Base-by-base conservation (phyloP, 768 basidiomycete genomes). In the Artomyces pyxidatus region DNA sequence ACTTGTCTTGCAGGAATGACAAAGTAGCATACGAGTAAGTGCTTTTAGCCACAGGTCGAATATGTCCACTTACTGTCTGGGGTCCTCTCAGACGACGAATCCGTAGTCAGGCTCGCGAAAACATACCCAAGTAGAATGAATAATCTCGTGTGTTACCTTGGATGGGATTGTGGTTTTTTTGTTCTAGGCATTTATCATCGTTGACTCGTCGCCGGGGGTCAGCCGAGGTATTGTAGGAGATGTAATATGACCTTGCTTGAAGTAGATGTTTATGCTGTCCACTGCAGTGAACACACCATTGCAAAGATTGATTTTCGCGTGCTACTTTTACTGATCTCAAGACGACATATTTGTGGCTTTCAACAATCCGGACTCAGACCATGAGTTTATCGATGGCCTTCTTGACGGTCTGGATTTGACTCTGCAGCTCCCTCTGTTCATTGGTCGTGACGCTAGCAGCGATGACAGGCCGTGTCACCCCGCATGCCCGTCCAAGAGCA, bases 381-480 rank as follows among this genome's bases (percentile, higher is more conserved):
- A 72, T 72, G 50, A 82, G 65, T 66, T 80, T 88, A 65, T 91
- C 88, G 53, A 90, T 87, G 19, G 77, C 79, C 42, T 75, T 73
- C 74, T 96, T 98, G 68, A 95, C 74, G 47, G 80, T 83, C 58
- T 76, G 75, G 59, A 98, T 95, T 71, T 96, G 93, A 64, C 85
- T 85, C 49, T 80, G 78, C 28, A 98, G 74, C 68, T 98, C 93
- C 65, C 83, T 82, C 38, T 88, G 85, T 67, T 98, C 94, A 57
- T 91, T 94, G 50, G 92, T 96, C n/a, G 91, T 97, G 54, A 98
- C 84, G 60, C 89, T 93, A 26, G 88, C 91, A 53, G 95, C 81
- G 52, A 99, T 98, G 59, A 98, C 95, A 23, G 93, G 88, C 50
- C 96, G 74, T 27, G 91, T 85, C 38, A 99, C 95, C 51, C 94